Conservation (phyloP, 2,329 filamentous ascomycete species). For the Penicillium sp. region DNA sequence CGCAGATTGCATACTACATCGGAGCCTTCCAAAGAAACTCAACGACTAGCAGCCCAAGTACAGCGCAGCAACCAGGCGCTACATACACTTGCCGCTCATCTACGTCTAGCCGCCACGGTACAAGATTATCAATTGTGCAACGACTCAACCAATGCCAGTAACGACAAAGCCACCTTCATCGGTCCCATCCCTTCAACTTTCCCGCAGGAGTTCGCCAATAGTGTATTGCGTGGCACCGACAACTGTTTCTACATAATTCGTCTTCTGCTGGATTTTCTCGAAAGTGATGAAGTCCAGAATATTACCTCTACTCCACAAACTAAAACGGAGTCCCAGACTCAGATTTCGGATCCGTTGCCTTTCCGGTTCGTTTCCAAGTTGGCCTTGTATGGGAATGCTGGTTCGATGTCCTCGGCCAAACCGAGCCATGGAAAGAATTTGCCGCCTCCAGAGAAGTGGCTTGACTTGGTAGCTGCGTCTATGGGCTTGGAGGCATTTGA, state of each 20-base stretch:
- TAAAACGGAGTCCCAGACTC: background rate
- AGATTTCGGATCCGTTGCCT: constrained; percentile 9
- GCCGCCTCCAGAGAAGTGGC: constrained; percentile 21
- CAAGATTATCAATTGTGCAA: constrained; percentile 13
- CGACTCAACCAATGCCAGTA: background rate
- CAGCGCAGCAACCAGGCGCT: constrained; percentile 6
- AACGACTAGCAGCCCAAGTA: constrained; percentile 6
- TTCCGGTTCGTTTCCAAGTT: constrained; percentile 22
- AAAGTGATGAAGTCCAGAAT: background rate
- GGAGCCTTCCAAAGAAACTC: constrained; percentile 3
- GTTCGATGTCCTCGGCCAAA: background rate
- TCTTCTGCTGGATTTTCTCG: constrained; percentile 20
- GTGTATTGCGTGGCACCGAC: constrained; percentile 24
- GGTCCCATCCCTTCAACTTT: constrained; percentile 27
- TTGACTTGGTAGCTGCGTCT: constrained; percentile 29
- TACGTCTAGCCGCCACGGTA: constrained; percentile 21
- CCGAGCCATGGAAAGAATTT: background rate
- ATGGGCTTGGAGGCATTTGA: constrained; percentile 28
- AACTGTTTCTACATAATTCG: constrained; percentile 21
- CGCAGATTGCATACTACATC: constrained; percentile 9
- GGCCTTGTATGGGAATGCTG: background rate
- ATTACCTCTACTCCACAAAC: background rate
- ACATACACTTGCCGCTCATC: constrained; percentile 10
- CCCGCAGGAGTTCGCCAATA: constrained; percentile 28
- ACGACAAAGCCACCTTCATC: constrained; percentile 18